Base-by-base conservation (phyloP, 2,329 filamentous ascomycete species). In the Ceratocystis harringtonii region DNA sequence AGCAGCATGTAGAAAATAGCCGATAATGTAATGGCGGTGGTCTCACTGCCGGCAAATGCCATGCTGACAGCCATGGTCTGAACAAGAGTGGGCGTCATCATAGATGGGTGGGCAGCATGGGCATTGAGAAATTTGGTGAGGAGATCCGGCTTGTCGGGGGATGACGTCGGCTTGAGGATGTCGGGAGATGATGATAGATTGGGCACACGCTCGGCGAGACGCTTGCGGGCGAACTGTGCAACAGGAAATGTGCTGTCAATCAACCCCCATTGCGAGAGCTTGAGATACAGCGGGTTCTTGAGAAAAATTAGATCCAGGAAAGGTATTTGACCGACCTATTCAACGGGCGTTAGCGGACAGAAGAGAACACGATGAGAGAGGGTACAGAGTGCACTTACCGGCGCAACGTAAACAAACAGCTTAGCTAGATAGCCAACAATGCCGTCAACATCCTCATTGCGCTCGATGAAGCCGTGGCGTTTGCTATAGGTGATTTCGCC, bases 401-500 rank as follows among this genome's bases (percentile, higher is more conserved):
- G 86, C 1, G 85, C 87, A 8, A 87, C 85, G 68, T 90, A 91
- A 69, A 84, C 80, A 70, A 91, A 85, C 43, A 90, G 78, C 41
- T 78, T 79, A 4, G 77, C 78, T 1, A 90, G 74, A 70, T 88
- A 88, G 0, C 74, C 76, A 3, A 91, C 81, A 63, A 91, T 90
- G 0, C 87, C 87, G 68, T 89, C 87, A 12, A 92, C 83, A 68
- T 92, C 89, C 71, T 85, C 80, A 62, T 89, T 86, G 71, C 82
- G 80, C 73, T 92, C 87, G 1, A 92, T 75, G 69, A 92, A 92
- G 0, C 89, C 89, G 66, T 90, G 81, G 0, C 86, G 79, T 72
- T 89, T 89, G 72, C 83, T 85, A 75, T 89, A 91, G 0, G 87
- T 90, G 70, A 91, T 82, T 68, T 89, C 85, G 5, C 87, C 87